These are phyloP conservation scores for Podospora fimiseda DNA, from an alignment of 495 filamentous ascomycete species.

Conservation along the genomic window DNA sequence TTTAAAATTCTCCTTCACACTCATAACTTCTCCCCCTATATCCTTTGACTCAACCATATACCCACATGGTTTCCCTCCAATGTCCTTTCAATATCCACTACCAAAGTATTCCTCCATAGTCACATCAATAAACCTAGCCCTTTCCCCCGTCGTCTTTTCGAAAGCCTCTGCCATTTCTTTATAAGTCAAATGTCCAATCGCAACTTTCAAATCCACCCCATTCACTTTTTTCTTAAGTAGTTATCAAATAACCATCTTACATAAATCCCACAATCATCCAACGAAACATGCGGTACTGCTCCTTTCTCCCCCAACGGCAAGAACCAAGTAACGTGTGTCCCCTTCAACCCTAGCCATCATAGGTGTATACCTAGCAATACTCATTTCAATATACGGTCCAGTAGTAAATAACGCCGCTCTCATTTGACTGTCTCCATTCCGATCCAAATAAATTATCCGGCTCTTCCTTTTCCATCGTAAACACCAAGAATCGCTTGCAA, in stretches of 20 bases:
- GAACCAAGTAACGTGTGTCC: conserved; percentile 36
- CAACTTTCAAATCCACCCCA: conserved; percentile 47
- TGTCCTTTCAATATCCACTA: conserved; percentile 11
- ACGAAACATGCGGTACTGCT: conserved; percentile 38
- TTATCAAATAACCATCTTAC: conserved; percentile 53
- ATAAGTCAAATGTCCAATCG: conserved; percentile 42
- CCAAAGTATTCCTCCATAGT: conserved; percentile 40
- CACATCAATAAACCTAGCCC: conserved; percentile 37
- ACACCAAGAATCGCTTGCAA: too few relatives aligned
- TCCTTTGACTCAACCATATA: neutral
- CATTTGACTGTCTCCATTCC: too few relatives aligned
- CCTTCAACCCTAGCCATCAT: conserved; percentile 34
- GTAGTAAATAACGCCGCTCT: conserved; percentile 45
- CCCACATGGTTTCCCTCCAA: neutral
- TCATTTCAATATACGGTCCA: conserved; percentile 51
- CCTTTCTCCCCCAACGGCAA: conserved; percentile 38
- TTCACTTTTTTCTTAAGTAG: conserved; percentile 36
- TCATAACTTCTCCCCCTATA: conserved; percentile 37
- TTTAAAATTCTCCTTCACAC: conserved; percentile 44
- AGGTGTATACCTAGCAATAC: conserved; percentile 29
- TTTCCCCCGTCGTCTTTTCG: conserved; percentile 45
- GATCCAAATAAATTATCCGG: too few relatives aligned
- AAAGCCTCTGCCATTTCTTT: conserved; percentile 46
- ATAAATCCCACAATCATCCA: conserved; percentile 50
- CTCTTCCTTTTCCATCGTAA: too few relatives aligned